phyloP scores from a whole-genome alignment of 2,329 filamentous ascomycete genomes.

The Lachnellula suecica region DNA sequence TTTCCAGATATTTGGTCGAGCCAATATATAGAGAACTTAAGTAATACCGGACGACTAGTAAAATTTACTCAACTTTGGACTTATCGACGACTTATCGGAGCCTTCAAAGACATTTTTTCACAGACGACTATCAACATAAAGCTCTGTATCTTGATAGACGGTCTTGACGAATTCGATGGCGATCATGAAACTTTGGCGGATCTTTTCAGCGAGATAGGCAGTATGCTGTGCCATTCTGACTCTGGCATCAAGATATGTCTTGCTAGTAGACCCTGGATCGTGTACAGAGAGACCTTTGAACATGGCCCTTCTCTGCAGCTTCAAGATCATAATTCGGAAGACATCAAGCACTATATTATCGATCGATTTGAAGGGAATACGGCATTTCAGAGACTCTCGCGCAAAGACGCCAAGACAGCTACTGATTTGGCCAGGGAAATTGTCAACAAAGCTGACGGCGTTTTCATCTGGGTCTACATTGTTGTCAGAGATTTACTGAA shows the following conservation, averaged over 20 bases:
- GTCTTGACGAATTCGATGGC: no score
- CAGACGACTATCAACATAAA: no score
- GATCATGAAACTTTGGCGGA: no score
- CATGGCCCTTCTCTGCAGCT: constrained; percentile 18
- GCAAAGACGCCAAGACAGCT: constrained; percentile 1
- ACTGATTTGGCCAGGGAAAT: constrained; percentile 7
- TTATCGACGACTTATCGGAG: no score
- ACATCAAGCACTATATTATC: constrained; percentile 25
- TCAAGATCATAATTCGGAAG: constrained; percentile 23
- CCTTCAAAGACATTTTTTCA: no score
- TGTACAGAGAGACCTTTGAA: constrained; percentile 23
- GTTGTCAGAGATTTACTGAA: constrained; percentile 17
- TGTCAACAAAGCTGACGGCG: constrained; percentile 16
- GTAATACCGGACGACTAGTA: no score
- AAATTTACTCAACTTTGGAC: no score
- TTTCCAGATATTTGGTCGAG: no score
- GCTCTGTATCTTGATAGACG: no score
- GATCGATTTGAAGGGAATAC: constrained; percentile 15
- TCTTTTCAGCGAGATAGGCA: no score
- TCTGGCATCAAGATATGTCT: constrained; percentile 20
- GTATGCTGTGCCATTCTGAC: no score
- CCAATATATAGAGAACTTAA: no score
- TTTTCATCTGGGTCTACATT: constrained; percentile 27
- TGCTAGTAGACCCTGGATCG: constrained; percentile 27
- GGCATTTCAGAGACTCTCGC: constrained; percentile 8